Conservation (phyloP, 1,284 basidiomycete genomes). For the Ustilago shanxiensis region DNA sequence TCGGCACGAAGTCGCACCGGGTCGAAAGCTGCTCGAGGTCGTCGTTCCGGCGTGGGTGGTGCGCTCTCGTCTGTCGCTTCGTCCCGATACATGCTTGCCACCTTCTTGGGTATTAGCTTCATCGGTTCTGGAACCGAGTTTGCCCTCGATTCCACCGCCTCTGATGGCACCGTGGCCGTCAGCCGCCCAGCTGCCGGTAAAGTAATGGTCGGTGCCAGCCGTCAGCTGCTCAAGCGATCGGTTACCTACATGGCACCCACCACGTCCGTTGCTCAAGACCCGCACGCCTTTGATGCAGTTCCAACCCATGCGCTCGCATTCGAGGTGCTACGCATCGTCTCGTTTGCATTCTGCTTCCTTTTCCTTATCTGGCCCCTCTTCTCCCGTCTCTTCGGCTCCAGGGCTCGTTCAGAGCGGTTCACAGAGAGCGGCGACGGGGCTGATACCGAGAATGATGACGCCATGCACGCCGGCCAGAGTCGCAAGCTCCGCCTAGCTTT, state of each 20-base stretch:
- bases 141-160: conserved; percentile 29
- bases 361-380: conserved; percentile 56
- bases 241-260: conserved; percentile 35
- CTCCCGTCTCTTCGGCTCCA: conserved; percentile 19
- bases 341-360: conserved; percentile 49
- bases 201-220: conserved; percentile 59
- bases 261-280: conserved; percentile 13
- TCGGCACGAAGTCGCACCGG: conserved; percentile 35
- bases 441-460: conserved; percentile 1
- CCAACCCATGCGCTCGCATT: conserved; percentile 57
- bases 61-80: conserved; percentile 36
- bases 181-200: conserved; percentile 39
- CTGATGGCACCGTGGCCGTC: conserved; percentile 24
- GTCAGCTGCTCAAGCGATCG: conserved; percentile 65
- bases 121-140: conserved; percentile 58
- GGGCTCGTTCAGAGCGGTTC: conserved; percentile 7
- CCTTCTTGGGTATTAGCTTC: conserved; percentile 63
- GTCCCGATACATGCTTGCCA: conserved; percentile 65
- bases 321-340: conserved; percentile 55
- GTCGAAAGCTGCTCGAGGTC: conserved; percentile 22
- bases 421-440: background rate
- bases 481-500: conserved; percentile 36
- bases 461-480: background rate
- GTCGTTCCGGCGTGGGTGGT: conserved; percentile 25
- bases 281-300: conserved; percentile 55